A percentile compares a stretch with the other conserved stretches of the same genome.
Conservation (phyloP, 257 asterid genomes). For the Fraxinus cuspidata region DNA sequence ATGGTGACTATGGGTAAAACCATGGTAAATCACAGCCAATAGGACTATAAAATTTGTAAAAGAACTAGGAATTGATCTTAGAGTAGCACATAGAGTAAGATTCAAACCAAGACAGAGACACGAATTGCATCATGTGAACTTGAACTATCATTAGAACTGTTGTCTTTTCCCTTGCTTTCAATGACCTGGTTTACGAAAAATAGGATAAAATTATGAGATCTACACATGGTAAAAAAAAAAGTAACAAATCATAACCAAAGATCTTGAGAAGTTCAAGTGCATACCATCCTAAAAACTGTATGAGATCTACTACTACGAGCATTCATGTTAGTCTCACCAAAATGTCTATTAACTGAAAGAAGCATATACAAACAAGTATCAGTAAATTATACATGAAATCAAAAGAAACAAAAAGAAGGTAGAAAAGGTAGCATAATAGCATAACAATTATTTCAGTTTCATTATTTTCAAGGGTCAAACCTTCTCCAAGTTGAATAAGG, state of each 20-base stretch:
- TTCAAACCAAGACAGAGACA: slow-evolving; percentile 90
- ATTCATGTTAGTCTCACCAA: slow-evolving; percentile 98
- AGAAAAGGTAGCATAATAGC: slow-evolving; percentile 8
- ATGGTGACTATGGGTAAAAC: neutral
- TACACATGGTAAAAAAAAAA: slow-evolving; percentile 19
- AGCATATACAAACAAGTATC: slow-evolving; percentile 9
- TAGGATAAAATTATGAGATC: slow-evolving; percentile 13
- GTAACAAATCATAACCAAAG: slow-evolving; percentile 19
- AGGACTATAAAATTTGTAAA: neutral
- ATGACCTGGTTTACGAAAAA: slow-evolving; percentile 61
- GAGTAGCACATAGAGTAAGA: slow-evolving; percentile 15
- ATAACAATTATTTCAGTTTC: slow-evolving; percentile 18
- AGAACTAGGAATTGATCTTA: slow-evolving; percentile 1
- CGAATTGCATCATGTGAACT: slow-evolving; percentile 84
- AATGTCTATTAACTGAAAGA: slow-evolving; percentile 86
- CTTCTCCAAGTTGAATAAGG: slow-evolving; percentile 93
- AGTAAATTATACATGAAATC: slow-evolving; percentile 22
- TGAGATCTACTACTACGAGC: slow-evolving; percentile 97
- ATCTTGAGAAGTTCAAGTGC: slow-evolving; percentile 23
- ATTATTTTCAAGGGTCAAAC: slow-evolving; percentile 41
- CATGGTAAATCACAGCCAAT: neutral
- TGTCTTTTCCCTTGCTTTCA: slow-evolving; percentile 83
- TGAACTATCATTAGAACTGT: slow-evolving; percentile 32
- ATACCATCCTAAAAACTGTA: slow-evolving; percentile 96
- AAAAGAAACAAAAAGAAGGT: slow-evolving; percentile 5